Conservation (phyloP, 225 moss, liverwort and hornwort genomes). For the Sphagnum tenellum region DNA sequence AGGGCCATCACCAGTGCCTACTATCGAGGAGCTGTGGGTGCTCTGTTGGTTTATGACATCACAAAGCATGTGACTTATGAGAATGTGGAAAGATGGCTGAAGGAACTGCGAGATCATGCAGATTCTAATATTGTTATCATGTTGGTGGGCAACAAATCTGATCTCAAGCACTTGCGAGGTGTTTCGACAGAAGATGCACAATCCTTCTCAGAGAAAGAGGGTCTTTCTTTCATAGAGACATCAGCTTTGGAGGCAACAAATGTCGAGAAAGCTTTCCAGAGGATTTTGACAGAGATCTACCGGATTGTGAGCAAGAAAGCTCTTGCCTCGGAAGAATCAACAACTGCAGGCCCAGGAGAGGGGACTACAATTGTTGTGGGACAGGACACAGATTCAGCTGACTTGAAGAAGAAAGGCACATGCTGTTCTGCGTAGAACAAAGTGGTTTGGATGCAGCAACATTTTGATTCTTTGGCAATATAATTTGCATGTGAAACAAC, state of each 20-base stretch:
- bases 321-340: background rate
- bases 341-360: too few species aligned
- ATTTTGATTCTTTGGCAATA: too few species aligned
- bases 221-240: slow-evolving; percentile 44
- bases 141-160: slow-evolving; percentile 50
- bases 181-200: slow-evolving; percentile 48
- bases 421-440: too few species aligned
- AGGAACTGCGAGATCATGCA: slow-evolving; percentile 48
- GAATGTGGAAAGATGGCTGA: slow-evolving; percentile 51
- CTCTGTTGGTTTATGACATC: slow-evolving; percentile 58
- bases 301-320: slow-evolving; percentile 61
- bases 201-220: slow-evolving; percentile 49
- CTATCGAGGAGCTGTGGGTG: slow-evolving; percentile 54
- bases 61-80: slow-evolving; percentile 50
- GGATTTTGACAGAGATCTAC: slow-evolving; percentile 45
- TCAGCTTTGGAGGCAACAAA: slow-evolving; percentile 52
- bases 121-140: slow-evolving; percentile 51
- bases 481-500: too few species aligned
- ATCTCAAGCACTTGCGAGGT: slow-evolving; percentile 33
- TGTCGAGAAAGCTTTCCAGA: slow-evolving; percentile 45
- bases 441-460: too few species aligned
- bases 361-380: too few species aligned
- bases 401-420: too few species aligned
- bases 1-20: slow-evolving; percentile 23
- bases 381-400: too few species aligned